Percentiles rank a stretch among this genome's conserved stretches.
Conservation (phyloP, 1,139 yeast genomes). For the Yamadazyma diddensiae region DNA sequence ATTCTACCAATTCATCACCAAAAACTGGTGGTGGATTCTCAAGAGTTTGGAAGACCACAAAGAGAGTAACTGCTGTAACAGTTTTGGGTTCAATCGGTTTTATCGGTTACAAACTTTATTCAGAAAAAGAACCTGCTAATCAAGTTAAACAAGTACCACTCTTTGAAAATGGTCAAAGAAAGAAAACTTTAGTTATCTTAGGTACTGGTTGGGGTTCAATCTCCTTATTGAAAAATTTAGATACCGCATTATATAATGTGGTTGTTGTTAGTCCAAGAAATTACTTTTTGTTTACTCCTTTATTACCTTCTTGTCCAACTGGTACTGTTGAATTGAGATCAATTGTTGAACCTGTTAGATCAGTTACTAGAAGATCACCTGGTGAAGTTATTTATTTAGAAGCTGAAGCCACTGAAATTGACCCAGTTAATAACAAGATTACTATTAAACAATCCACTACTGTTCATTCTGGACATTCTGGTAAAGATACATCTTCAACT, state of each 20-base stretch:
- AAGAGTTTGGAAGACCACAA: conserved; percentile 29
- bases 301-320: conserved; percentile 90
- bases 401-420: conserved; percentile 86
- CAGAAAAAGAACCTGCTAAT: conserved; percentile 58
- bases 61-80: conserved; percentile 25
- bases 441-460: conserved; percentile 52
- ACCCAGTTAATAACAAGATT: conserved; percentile 55
- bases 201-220: conserved; percentile 97
- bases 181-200: conserved; percentile 83
- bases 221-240: conserved; percentile 77
- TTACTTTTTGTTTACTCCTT: conserved; percentile 90
- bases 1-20: conserved; percentile 9
- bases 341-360: conserved; percentile 35
- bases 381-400: conserved; percentile 85
- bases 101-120: conserved; percentile 54
- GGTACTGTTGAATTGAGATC: conserved; percentile 91
- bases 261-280: conserved; percentile 90
- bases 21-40: conserved; percentile 10
- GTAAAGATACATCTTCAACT: conserved; percentile 51
- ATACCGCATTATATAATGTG: conserved; percentile 83
- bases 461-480: conserved; percentile 51
- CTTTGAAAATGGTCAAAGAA: conserved; percentile 66
- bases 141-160: conserved; percentile 57
- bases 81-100: conserved; percentile 42
- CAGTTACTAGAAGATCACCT: conserved; percentile 38